These are phyloP conservation scores for Hordeum marinum DNA, from an alignment of 176 grass and related monocot species.

Conservation along the genomic window DNA sequence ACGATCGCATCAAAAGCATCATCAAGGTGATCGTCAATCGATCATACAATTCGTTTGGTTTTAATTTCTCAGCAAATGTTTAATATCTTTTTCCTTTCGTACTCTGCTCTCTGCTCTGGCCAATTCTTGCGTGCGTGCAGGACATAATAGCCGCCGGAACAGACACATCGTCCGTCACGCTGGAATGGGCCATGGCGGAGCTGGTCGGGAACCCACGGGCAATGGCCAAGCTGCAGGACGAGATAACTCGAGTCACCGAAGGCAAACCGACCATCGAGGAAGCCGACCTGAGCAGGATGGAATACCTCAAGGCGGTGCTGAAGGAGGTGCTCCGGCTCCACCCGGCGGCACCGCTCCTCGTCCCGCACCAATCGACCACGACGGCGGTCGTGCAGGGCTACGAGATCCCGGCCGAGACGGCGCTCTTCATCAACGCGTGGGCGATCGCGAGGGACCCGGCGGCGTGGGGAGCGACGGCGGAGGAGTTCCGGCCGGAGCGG, in stretches of 20 bases:
- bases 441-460: constrained; percentile 56
- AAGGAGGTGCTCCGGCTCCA: constrained; percentile 70
- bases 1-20: constrained; percentile 40
- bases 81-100: not conserved
- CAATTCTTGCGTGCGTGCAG: constrained; percentile 13
- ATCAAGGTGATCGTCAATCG: constrained; percentile 11
- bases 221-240: constrained; percentile 52
- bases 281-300: constrained; percentile 20
- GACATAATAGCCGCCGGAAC: constrained; percentile 59
- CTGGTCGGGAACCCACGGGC: constrained; percentile 39
- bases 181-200: constrained; percentile 76
- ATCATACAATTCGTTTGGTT: not conserved
- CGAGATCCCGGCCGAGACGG: constrained; percentile 40
- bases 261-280: constrained; percentile 19
- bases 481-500: constrained; percentile 63
- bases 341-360: constrained; percentile 46
- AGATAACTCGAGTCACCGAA: constrained; percentile 8
- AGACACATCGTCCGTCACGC: constrained; percentile 29
- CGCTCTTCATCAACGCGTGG: constrained; percentile 63
- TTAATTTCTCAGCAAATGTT: not conserved
- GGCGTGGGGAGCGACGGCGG: constrained; percentile 41
- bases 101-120: not conserved
- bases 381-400: constrained; percentile 31
- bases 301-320: constrained; percentile 46
- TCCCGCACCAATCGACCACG: constrained; percentile 42